phyloP scores from a whole-genome alignment of 805 yeast genomes.

The Hanseniaspora valbyensis region DNA sequence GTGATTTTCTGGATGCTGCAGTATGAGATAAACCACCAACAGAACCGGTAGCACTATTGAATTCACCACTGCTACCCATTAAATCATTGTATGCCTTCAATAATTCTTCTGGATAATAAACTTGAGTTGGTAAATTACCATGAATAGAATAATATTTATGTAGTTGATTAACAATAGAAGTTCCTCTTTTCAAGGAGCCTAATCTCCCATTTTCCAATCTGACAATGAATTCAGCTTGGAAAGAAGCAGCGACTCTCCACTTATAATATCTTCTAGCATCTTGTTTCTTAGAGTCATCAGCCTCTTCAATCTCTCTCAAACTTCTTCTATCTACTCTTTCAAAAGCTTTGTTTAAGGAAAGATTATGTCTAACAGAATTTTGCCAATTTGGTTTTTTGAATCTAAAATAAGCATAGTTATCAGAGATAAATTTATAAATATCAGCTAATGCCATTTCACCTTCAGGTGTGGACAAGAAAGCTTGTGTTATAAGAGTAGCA shows the following conservation, averaged over 20 bases:
- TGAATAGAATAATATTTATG: constrained; percentile 54
- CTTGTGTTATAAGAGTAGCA: constrained; percentile 97
- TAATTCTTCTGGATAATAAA: constrained; percentile 27
- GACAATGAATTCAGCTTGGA: constrained; percentile 69
- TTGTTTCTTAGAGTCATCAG: constrained; percentile 38
- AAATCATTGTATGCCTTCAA: constrained; percentile 14
- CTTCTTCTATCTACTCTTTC: constrained; percentile 85
- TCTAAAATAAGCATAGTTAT: constrained; percentile 83
- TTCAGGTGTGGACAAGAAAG: constrained; percentile 76
- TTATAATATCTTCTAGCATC: constrained; percentile 99
- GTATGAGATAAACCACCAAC: neutral
- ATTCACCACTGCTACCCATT: constrained; percentile 9
- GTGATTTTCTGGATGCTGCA: constrained; percentile 7
- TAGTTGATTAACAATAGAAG: constrained; percentile 67
- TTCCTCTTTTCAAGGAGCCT: constrained; percentile 65
- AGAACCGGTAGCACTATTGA: neutral
- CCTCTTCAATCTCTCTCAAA: constrained; percentile 10
- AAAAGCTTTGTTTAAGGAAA: constrained; percentile 90
- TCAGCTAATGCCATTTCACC: constrained; percentile 84
- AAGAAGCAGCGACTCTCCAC: constrained; percentile 88
- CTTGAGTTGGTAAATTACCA: constrained; percentile 33
- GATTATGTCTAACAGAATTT: constrained; percentile 89
- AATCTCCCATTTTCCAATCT: constrained; percentile 69
- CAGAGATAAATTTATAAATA: constrained; percentile 81
- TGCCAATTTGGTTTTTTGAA: constrained; percentile 96